phyloP scores from a whole-genome alignment of 345 rosid genomes.

The Bruguiera sexangula region DNA sequence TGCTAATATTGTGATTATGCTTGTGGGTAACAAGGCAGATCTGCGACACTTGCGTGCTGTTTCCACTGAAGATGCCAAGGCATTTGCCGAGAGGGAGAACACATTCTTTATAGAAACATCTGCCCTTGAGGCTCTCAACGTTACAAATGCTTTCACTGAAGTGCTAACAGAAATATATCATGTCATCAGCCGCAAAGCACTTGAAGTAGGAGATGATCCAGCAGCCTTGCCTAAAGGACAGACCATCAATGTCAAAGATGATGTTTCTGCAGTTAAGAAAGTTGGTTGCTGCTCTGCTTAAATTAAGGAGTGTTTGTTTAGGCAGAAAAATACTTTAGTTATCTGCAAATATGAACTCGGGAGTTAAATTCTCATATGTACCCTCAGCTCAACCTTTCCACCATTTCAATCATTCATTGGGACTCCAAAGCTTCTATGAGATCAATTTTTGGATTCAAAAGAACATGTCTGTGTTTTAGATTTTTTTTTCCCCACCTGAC shows the following conservation, averaged over 20 bases:
- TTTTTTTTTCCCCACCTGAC: neutral
- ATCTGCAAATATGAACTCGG: neutral
- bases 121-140: conserved; percentile 77
- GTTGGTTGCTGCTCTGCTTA: conserved; percentile 71
- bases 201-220: conserved; percentile 75
- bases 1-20: conserved; percentile 81
- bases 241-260: conserved; percentile 55
- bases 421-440: neutral
- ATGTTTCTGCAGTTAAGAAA: conserved; percentile 74
- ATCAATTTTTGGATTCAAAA: conserved; percentile 1
- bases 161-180: conserved; percentile 73
- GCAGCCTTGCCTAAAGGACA: conserved; percentile 84
- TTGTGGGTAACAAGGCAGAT: conserved; percentile 89
- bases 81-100: conserved; percentile 70
- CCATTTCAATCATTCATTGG: neutral
- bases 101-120: conserved; percentile 87
- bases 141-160: conserved; percentile 77
- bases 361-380: neutral
- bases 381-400: neutral
- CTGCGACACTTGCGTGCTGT: conserved; percentile 81
- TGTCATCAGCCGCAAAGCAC: conserved; percentile 78
- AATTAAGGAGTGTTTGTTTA: neutral
- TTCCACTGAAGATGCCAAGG: conserved; percentile 56
- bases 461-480: neutral
- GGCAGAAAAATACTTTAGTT: neutral